Evolutionary conservation across 495 filamentous ascomycete genomes (phyloP).

Genomic region (Penicillium pulvis): DNA sequence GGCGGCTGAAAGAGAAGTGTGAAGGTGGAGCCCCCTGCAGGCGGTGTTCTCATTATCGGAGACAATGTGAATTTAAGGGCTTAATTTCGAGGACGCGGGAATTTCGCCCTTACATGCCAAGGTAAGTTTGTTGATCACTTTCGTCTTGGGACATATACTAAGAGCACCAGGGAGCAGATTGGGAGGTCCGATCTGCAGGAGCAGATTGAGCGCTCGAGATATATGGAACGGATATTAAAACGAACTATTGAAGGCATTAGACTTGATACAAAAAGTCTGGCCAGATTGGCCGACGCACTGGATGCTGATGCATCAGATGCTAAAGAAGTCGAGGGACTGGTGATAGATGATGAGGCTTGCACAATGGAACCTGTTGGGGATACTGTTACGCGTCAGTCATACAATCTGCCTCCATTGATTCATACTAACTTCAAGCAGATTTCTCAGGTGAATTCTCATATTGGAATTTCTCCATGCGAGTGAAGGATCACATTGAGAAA

Average conservation of each 20-base stretch:
- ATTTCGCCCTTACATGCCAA: slow-evolving; percentile 19
- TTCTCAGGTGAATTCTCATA: slow-evolving; percentile 46
- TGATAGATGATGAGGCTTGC: slow-evolving; percentile 30
- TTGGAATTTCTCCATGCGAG: slow-evolving; percentile 44
- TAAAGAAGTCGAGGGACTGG: slow-evolving; percentile 20
- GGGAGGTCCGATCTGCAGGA: slow-evolving; percentile 21
- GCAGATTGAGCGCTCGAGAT: slow-evolving; percentile 25
- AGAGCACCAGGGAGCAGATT: slow-evolving; percentile 15
- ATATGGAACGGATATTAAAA: slow-evolving; percentile 32
- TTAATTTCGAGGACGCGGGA: slow-evolving; percentile 13
- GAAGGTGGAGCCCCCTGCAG: slow-evolving; percentile 36
- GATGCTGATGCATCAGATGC: slow-evolving; percentile 16
- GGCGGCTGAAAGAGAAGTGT: slow-evolving; percentile 33
- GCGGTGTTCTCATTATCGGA: slow-evolving; percentile 31
- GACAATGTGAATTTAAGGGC: slow-evolving; percentile 30
- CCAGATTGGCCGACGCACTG: slow-evolving; percentile 22
- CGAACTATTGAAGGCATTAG: slow-evolving; percentile 23
- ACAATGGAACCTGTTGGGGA: slow-evolving; percentile 34
- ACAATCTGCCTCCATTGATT: not conserved
- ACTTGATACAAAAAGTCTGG: slow-evolving; percentile 26
- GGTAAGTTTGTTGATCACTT: slow-evolving; percentile 1
- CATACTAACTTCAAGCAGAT: slow-evolving; percentile 21
- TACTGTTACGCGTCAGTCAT: slow-evolving; percentile 32
- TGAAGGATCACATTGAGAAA: slow-evolving; percentile 35
- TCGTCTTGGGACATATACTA: not conserved